Percentiles rank a stretch among this genome's conserved stretches.
phyloP scores from a whole-genome alignment of 768 basidiomycete species.

The Amanita fuliginea region DNA sequence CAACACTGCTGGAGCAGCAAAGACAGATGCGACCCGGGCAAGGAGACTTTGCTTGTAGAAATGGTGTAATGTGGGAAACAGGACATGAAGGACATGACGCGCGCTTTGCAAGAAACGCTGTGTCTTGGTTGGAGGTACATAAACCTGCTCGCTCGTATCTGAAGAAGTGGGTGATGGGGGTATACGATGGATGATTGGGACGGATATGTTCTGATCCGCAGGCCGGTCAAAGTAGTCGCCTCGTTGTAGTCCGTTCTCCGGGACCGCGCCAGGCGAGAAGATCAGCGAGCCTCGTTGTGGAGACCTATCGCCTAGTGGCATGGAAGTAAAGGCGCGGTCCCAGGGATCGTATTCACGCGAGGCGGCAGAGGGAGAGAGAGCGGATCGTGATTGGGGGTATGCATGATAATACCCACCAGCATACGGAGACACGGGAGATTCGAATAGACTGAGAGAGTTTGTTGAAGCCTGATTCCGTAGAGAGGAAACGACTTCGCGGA shows the following conservation, averaged over 20 bases:
- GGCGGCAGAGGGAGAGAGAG: slow-evolving; percentile 6
- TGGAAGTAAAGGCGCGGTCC: slow-evolving; percentile 33
- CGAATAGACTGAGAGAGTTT: slow-evolving; percentile 51
- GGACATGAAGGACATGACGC: slow-evolving; percentile 37
- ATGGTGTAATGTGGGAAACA: slow-evolving; percentile 80
- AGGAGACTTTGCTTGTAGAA: slow-evolving; percentile 61
- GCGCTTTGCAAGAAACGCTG: slow-evolving; percentile 28
- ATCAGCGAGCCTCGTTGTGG: slow-evolving; percentile 9
- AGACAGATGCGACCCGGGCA: slow-evolving; percentile 61
- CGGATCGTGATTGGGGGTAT: slow-evolving; percentile 10
- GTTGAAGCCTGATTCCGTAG: slow-evolving; percentile 60
- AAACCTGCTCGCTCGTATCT: slow-evolving; percentile 30
- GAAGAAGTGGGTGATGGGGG: slow-evolving; percentile 37
- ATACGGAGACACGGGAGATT: slow-evolving; percentile 56
- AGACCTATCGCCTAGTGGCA: slow-evolving; percentile 35
- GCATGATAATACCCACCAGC: slow-evolving; percentile 64
- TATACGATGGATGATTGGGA: slow-evolving; percentile 49
- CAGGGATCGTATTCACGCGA: slow-evolving; percentile 22
- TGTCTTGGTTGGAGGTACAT: slow-evolving; percentile 26
- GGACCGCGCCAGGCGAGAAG: background rate
- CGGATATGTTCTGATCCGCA: slow-evolving; percentile 14
- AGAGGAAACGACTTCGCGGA: slow-evolving; percentile 80
- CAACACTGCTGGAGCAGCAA: slow-evolving; percentile 84
- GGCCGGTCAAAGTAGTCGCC: background rate
- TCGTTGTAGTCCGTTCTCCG: background rate